Percentiles rank a stretch among this genome's conserved stretches.
Evolutionary conservation across 192 early-diverging fungal genomes (phyloP).

Genomic region (Phycomyces nitens): DNA sequence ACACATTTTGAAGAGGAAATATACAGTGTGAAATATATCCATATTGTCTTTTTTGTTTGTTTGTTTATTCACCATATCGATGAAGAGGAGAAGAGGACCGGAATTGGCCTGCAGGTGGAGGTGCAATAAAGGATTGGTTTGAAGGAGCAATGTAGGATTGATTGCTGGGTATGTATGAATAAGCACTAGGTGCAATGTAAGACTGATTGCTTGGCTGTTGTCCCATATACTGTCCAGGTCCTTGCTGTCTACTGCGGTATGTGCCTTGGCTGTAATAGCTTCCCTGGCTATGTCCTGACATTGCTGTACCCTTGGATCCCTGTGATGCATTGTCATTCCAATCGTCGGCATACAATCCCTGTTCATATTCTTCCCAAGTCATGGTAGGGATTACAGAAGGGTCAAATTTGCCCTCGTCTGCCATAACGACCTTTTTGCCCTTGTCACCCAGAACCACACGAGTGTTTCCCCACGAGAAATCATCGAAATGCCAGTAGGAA

Average conservation of each 20-base stretch:
- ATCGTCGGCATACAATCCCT: conserved; percentile 49
- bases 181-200: conserved; percentile 8
- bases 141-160: conserved; percentile 1
- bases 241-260: conserved; percentile 18
- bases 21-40: background rate
- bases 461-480: conserved; percentile 98
- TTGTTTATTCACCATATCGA: too few relatives aligned
- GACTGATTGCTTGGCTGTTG: conserved; percentile 1
- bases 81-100: too few relatives aligned
- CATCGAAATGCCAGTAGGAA: conserved; percentile 98
- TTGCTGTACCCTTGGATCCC: conserved; percentile 43
- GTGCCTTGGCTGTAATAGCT: conserved; percentile 34
- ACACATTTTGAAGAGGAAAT: background rate
- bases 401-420: conserved; percentile 74
- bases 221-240: conserved; percentile 26
- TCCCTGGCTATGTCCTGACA: conserved; percentile 42
- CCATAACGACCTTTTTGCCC: conserved; percentile 62
- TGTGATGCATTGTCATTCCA: conserved; percentile 43
- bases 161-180: conserved; percentile 8
- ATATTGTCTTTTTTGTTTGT: too few relatives aligned
- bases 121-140: too few relatives aligned
- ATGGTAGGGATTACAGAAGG: conserved; percentile 66
- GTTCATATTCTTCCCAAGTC: conserved; percentile 80
- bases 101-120: too few relatives aligned
- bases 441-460: conserved; percentile 85